Base-by-base conservation (phyloP, 2,329 filamentous ascomycete species). In the Pseudopithomyces maydicus region DNA sequence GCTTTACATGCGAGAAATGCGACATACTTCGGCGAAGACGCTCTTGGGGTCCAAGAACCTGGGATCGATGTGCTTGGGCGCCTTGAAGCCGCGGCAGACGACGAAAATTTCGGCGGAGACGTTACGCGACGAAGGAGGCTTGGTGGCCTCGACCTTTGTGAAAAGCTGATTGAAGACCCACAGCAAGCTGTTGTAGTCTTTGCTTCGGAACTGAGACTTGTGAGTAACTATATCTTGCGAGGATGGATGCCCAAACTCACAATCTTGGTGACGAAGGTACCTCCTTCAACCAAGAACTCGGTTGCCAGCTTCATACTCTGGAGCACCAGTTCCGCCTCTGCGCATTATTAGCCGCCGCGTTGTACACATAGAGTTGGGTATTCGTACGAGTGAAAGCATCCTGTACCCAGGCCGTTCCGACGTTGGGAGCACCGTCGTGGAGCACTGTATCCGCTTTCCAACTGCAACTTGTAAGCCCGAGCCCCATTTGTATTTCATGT, bases 111-210 rank as follows among this genome's bases (percentile, higher is more conserved):
- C 95, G 64, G 95, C 95, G 7, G 92, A 97, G 51, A 99, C 94
- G 70, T 96, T 97, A 81, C 95, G 85, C 8, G 92, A 97, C 0
- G 92, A 96, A 0, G 95, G 95, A 3, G 95, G 95, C 77, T 99
- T 99, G 5, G 95, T 99, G 47, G 96, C 94, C 74, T 99, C 94
- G 62, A 99, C 95, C 65, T 95, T 96, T 46, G 85, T 84, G 80
- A 99, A 99, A 0, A 99, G 84, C 76, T 99, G 95, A 74, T 97
- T 97, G 81, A 98, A 92, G 33, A 98, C 93, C 95, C 95, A 99
- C 47, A 98, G 84, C 44, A 99, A 79, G 56, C 92, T 89, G 74
- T 97, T 97, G 81, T 97, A 98, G 74, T 99, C 94, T 74, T 97
- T 98, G 26, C 26, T 29, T 29, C 26, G 26, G 26, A 29, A 29